Evolutionary conservation across 208 protist genomes (phyloP).

Genomic region (Trypanosoma grayi): DNA sequence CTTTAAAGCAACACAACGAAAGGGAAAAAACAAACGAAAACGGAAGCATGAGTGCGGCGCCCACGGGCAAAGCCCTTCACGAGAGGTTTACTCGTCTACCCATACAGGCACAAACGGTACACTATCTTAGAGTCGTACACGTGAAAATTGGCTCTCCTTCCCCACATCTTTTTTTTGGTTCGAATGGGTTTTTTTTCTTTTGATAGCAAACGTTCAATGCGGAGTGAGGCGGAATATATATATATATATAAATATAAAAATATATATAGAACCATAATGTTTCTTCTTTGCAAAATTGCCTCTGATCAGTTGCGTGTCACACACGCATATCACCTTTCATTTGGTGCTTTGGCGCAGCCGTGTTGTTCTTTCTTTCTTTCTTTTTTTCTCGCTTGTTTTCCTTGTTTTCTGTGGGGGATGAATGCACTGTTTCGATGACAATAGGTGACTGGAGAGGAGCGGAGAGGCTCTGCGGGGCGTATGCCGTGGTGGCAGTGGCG

Average conservation of each 20-base stretch:
- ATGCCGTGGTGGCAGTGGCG: neutral
- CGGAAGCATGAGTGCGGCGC: too few relatives aligned
- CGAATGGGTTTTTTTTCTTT: conserved; percentile 1
- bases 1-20: too few relatives aligned
- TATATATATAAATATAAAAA: conserved; percentile 22
- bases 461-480: neutral
- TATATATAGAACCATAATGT: neutral
- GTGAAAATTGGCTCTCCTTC: too few relatives aligned
- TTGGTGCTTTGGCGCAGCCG: too few relatives aligned
- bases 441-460: neutral
- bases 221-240: too few relatives aligned
- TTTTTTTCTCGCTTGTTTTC: conserved; percentile 5
- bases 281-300: conserved; percentile 7
- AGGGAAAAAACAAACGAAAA: too few relatives aligned
- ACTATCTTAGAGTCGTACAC: too few relatives aligned
- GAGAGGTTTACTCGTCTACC: neutral
- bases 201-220: too few relatives aligned
- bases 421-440: neutral
- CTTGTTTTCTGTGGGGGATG: neutral
- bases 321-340: too few relatives aligned
- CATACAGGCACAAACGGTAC: too few relatives aligned
- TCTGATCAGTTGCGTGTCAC: too few relatives aligned
- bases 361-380: neutral
- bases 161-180: neutral
- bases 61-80: too few relatives aligned